Conservation (phyloP, 768 basidiomycete species). For the Naganishia vaughanmartiniae region DNA sequence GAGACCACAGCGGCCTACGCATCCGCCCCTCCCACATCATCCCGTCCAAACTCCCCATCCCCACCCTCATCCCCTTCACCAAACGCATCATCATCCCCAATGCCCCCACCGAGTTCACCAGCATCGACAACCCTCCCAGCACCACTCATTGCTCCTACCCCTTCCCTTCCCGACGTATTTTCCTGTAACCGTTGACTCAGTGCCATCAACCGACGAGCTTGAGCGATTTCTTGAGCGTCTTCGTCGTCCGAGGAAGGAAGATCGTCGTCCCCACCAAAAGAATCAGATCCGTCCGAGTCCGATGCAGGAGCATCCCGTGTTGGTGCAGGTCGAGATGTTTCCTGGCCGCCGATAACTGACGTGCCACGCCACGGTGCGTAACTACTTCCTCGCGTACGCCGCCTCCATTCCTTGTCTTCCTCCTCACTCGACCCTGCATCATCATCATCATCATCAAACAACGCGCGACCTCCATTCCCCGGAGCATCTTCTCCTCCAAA, state of each 20-base stretch:
- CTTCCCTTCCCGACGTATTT: conserved; percentile 42
- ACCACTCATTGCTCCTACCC: conserved; percentile 38
- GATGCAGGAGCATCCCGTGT: conserved; percentile 1
- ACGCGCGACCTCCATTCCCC: background rate
- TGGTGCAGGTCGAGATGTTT: background rate
- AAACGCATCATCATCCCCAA: conserved; percentile 22
- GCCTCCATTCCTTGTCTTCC: conserved; percentile 44
- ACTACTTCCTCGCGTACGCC: conserved; percentile 38
- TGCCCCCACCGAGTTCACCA: conserved; percentile 36
- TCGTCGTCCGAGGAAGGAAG: conserved; percentile 29
- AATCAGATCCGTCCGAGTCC: conserved; percentile 20
- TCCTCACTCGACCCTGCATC: conserved; percentile 45
- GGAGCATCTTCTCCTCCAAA: conserved; percentile 16
- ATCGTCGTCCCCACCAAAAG: conserved; percentile 22
- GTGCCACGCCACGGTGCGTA: conserved; percentile 32
- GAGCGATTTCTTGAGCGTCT: conserved; percentile 44
- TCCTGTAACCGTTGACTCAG: conserved; percentile 45
- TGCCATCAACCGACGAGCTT: conserved; percentile 39
- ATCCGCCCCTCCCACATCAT: conserved; percentile 28
- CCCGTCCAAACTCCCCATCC: conserved; percentile 10
- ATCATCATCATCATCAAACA: conserved; percentile 44
- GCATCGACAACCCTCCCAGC: conserved; percentile 45
- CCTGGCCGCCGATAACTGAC: conserved; percentile 6
- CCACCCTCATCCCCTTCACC: conserved; percentile 23
- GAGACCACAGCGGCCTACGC: background rate